A percentile compares a stretch with the other conserved stretches of the same genome.
Conservation (phyloP, 768 basidiomycete genomes). For the Lactarius pseudohatsudake region DNA sequence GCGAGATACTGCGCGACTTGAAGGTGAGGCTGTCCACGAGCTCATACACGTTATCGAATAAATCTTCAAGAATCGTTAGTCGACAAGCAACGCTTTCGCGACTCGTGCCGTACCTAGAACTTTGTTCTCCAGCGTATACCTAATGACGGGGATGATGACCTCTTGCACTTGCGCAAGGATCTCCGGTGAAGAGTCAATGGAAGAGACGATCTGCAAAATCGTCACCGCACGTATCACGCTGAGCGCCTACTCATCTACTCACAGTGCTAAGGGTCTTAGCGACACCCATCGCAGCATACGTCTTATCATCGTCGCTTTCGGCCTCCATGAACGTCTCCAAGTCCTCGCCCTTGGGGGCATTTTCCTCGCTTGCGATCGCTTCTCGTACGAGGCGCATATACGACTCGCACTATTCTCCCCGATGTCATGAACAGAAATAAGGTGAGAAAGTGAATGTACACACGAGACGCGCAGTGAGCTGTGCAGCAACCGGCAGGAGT, state of each 20-base stretch:
- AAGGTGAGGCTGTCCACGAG: conserved; percentile 83
- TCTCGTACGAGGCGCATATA: conserved; percentile 80
- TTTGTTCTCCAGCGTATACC: conserved; percentile 74
- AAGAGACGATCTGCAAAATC: conserved; percentile 60
- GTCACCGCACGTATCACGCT: background rate
- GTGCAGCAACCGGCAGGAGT: conserved; percentile 79
- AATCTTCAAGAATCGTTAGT: conserved; percentile 47
- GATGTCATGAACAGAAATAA: conserved; percentile 5
- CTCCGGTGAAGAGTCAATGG: conserved; percentile 70
- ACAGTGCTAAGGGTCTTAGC: conserved; percentile 84
- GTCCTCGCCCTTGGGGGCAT: conserved; percentile 50
- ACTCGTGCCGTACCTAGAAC: conserved; percentile 53
- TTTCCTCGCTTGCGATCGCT: conserved; percentile 51
- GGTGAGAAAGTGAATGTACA: conserved; percentile 33
- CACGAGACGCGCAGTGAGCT: conserved; percentile 75
- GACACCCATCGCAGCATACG: conserved; percentile 83
- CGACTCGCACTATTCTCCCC: conserved; percentile 63
- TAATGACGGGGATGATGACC: conserved; percentile 74
- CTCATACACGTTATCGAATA: conserved; percentile 87
- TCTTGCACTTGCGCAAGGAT: conserved; percentile 80
- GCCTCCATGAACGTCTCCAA: conserved; percentile 51
- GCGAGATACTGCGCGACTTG: conserved; percentile 71
- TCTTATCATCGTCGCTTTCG: conserved; percentile 78
- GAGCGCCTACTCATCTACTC: conserved; percentile 31
- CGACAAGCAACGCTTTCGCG: conserved; percentile 1